Base-by-base conservation (phyloP, 164 flowering plant species). In the Nelumbo lutea region DNA sequence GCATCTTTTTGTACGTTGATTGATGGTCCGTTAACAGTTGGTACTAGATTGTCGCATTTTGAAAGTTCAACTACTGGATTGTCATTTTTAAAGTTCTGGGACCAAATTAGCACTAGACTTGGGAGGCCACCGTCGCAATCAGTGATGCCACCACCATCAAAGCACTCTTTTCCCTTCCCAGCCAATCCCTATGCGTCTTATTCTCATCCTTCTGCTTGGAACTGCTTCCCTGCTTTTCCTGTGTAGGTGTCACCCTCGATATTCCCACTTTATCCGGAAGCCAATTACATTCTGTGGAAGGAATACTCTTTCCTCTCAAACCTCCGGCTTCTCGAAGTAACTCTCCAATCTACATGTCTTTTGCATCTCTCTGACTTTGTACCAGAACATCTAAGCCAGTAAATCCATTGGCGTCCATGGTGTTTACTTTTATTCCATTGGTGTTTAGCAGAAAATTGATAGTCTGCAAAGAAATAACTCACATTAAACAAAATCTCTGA, bases 121-220 rank as follows among this genome's bases (percentile, higher is more conserved):
- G 76, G 44, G 66, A 77, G 2, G 70, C 70, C 59, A 76, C 43
- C 0, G 79, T 76, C 50, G 79, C 75, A 1, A 68, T 64, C 2
- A 76, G 61, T 1, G 70, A 27, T 27, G 27, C 27, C 27, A 27
- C 27, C 27, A 76, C 62, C 69, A 72, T 64, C 5, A 76, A 27
- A 2, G 59, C 51, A 15, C 27, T 62, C 41, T 64, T 14, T 42
- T 68, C 71, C 66, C 40, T 59, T 1, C 4, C 56, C 15, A 62
- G 7, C 76, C 76, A 73, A 2, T 73, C 57, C 9, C 7, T 45
- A 7, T 40, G 27, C 27, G 27, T 10, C 62, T 70, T 46, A 2
- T 47, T 10, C 43, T 66, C 5, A n/a, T 27, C 27, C 27, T 27
- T 27, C 27, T 38, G 15, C 39, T 56, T 15, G 5, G 9, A 0